Conservation (phyloP, 2,329 filamentous ascomycete genomes). For the Bipolaris cookei region DNA sequence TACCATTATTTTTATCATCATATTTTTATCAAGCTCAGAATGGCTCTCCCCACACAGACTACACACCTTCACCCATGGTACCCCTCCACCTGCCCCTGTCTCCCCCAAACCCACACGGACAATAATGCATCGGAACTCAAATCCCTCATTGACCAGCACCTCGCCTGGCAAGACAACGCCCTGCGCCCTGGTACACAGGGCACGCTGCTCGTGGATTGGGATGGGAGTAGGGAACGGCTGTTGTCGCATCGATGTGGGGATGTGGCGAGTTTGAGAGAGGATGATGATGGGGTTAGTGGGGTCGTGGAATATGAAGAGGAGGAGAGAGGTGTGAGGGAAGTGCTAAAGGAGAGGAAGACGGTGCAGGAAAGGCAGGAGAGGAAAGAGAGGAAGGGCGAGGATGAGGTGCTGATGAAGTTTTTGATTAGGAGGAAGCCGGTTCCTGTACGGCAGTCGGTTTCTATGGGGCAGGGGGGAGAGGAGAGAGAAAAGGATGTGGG, state of each 20-base stretch:
- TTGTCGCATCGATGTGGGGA: neutral
- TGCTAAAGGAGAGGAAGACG: conserved; percentile 9
- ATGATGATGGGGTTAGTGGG: neutral
- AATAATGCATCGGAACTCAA: neutral
- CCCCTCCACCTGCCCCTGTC: neutral
- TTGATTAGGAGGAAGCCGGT: too few relatives aligned
- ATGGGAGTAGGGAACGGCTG: neutral
- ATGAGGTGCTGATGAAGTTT: too few relatives aligned
- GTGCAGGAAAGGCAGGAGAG: neutral
- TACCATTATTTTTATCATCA: too few relatives aligned
- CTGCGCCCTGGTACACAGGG: neutral
- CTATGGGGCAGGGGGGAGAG: too few relatives aligned
- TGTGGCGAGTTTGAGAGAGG: neutral
- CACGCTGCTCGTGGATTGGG: neutral
- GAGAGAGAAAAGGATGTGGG: too few relatives aligned
- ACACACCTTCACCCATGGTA: too few relatives aligned
- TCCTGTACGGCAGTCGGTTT: too few relatives aligned
- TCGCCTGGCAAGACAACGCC: neutral
- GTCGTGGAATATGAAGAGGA: neutral
- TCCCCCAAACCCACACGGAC: neutral
- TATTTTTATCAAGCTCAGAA: too few relatives aligned
- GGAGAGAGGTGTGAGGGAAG: neutral
- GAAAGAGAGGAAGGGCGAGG: neutral
- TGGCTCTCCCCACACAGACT: too few relatives aligned
- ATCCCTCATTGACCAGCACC: neutral